Conservation (phyloP, 2,329 filamentous ascomycete genomes). For the Sphaerulina vaccinii region DNA sequence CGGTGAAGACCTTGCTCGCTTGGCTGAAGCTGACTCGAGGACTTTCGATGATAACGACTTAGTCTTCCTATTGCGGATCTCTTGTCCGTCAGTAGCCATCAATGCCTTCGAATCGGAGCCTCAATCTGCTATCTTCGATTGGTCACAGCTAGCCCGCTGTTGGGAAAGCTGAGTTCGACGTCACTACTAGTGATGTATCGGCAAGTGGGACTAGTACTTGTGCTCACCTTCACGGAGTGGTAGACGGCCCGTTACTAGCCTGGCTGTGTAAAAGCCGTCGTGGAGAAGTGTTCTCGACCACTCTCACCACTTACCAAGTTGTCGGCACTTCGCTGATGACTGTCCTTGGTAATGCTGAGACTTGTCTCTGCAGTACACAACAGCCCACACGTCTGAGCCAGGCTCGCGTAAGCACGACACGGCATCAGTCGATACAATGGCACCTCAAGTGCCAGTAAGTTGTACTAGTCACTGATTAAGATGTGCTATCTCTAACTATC, state of each 20-base stretch:
- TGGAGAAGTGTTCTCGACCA: conserved; percentile 1
- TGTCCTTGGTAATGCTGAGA: not conserved
- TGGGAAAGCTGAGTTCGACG: not conserved
- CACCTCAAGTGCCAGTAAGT: conserved; percentile 15
- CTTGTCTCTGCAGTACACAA: not conserved
- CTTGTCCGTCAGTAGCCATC: not conserved
- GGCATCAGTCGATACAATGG: conserved; percentile 10
- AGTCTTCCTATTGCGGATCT: too few relatives aligned
- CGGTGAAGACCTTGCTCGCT: conserved; percentile 7
- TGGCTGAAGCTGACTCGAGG: too few relatives aligned
- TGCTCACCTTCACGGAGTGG: conserved; percentile 2
- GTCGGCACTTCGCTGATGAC: not conserved
- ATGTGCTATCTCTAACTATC: not conserved
- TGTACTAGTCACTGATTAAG: not conserved
- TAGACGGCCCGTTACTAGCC: not conserved
- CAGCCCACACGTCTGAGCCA: not conserved
- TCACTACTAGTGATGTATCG: not conserved
- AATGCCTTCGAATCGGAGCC: not conserved
- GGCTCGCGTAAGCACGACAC: conserved; percentile 4
- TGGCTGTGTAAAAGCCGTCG: conserved; percentile 1
- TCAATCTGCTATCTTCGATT: not conserved
- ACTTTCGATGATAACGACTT: too few relatives aligned
- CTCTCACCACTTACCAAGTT: too few relatives aligned
- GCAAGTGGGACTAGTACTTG: not conserved
- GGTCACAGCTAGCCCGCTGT: not conserved